Evolutionary conservation across 768 basidiomycete genomes (phyloP).

Genomic region (Crassisporium funariophilum): DNA sequence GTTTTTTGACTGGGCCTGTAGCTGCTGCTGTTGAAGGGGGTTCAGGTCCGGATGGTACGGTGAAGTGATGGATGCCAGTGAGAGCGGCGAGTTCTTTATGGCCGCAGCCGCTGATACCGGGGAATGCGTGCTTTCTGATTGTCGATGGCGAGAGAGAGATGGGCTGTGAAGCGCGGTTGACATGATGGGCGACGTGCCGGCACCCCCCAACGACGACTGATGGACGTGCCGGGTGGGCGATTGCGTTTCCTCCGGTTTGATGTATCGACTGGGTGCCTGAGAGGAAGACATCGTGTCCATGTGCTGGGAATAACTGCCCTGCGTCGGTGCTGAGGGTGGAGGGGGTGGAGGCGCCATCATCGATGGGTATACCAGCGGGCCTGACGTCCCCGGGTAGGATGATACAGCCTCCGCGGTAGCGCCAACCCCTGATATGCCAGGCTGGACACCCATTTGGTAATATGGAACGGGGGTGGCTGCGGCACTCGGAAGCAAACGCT

Average conservation of each 20-base stretch:
- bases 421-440: constrained; percentile 27
- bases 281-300: constrained; percentile 17
- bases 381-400: constrained; percentile 23
- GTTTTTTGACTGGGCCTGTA: constrained; percentile 62
- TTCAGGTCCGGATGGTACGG: constrained; percentile 34
- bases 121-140: constrained; percentile 20
- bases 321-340: constrained; percentile 19
- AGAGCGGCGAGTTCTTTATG: constrained; percentile 36
- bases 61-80: constrained; percentile 43
- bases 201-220: constrained; percentile 11
- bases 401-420: constrained; percentile 35
- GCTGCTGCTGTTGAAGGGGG: constrained; percentile 14
- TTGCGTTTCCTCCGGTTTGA: constrained; percentile 22
- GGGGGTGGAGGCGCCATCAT: constrained; percentile 37
- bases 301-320: constrained; percentile 16
- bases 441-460: constrained; percentile 35
- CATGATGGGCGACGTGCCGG: constrained; percentile 23
- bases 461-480: constrained; percentile 24
- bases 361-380: constrained; percentile 31
- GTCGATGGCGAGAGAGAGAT: constrained; percentile 25
- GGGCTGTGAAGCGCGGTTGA: constrained; percentile 21
- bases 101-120: constrained; percentile 16
- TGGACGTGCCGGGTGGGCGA: constrained; percentile 19
- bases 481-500: constrained; percentile 41
- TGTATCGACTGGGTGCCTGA: constrained; percentile 19